phyloP scores from a whole-genome alignment of 2,329 filamentous ascomycete species.

The Hirsutella rhossiliensis region DNA sequence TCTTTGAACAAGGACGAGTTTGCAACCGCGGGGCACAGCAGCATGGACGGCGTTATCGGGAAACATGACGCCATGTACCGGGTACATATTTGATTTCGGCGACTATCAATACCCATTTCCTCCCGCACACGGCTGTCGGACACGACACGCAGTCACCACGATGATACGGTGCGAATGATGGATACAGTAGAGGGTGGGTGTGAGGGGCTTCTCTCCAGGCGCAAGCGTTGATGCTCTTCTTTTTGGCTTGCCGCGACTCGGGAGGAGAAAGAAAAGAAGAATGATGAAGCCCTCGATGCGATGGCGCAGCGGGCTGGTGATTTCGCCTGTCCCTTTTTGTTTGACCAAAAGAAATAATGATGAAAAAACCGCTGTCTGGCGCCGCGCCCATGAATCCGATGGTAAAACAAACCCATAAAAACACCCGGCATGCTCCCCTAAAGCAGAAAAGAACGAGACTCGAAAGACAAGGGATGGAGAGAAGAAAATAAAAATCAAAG shows the following conservation, averaged over 20 bases:
- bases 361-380: conserved; percentile 7
- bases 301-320: not conserved
- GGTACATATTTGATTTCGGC: not conserved
- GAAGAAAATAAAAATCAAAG: conserved; percentile 2
- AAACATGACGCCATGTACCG: not conserved
- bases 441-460: conserved; percentile 3
- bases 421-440: conserved; percentile 3
- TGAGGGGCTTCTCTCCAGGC: not conserved
- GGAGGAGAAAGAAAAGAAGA: not conserved
- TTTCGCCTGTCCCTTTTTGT: not conserved
- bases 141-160: too few species aligned
- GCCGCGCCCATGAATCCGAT: conserved; percentile 4
- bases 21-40: not conserved
- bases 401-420: not conserved
- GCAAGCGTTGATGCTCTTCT: not conserved
- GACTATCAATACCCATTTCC: too few species aligned
- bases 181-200: not conserved
- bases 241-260: not conserved
- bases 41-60: conserved; percentile 1
- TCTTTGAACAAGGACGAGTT: conserved; percentile 25
- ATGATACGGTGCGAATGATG: not conserved
- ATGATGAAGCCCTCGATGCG: not conserved
- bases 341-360: not conserved
- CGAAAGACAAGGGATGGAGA: not conserved
- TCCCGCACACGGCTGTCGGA: too few species aligned